These are phyloP conservation scores for Kwoniella dendrophila DNA, from an alignment of 768 basidiomycete species.

Conservation along the genomic window DNA sequence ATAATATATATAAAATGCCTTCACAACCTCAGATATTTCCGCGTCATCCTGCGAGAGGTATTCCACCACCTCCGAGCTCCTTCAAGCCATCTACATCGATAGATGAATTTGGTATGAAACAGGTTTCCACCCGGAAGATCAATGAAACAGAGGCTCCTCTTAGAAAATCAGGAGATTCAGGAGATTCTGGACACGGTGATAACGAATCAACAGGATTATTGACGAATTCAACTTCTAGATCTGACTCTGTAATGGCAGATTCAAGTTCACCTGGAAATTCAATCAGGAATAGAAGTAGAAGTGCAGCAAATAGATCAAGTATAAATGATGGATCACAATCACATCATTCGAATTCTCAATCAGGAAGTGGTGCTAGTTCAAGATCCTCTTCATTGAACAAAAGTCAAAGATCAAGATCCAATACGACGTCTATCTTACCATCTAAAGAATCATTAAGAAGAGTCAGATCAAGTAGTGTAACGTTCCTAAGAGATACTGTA, in stretches of 20 bases:
- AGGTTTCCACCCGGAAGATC: neutral
- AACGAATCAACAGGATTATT: slow-evolving; percentile 18
- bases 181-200: slow-evolving; percentile 11
- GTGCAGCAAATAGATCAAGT: neutral
- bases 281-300: slow-evolving; percentile 1
- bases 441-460: slow-evolving; percentile 5
- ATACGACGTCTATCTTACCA: slow-evolving; percentile 3
- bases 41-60: neutral
- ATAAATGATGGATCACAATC: neutral
- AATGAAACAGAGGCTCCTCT: no score
- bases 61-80: neutral
- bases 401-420: neutral
- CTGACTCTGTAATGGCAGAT: no score
- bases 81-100: slow-evolving; percentile 1
- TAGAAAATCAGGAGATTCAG: no score
- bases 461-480: slow-evolving; percentile 25
- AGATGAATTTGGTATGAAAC: slow-evolving; percentile 18
- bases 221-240: neutral
- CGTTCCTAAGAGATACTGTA: slow-evolving; percentile 15
- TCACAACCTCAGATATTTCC: neutral
- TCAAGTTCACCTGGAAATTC: slow-evolving; percentile 11
- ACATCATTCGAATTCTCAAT: neutral
- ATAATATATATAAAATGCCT: slow-evolving; percentile 8
- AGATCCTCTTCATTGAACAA: slow-evolving; percentile 9
- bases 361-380: neutral